Conservation (phyloP, 306 rosid species). For the Delonix regia region DNA sequence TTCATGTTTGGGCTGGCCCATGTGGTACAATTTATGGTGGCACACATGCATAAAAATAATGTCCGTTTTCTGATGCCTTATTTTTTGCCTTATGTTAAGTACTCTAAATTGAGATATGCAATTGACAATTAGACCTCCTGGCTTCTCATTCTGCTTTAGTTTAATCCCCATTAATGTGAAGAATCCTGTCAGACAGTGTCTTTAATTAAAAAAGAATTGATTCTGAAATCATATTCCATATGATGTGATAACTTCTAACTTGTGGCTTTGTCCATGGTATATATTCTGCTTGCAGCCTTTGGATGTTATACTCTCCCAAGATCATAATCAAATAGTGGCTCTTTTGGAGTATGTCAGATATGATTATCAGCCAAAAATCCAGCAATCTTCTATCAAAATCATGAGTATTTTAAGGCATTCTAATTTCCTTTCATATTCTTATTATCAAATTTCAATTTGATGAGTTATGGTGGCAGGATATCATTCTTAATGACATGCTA, state of each 20-base stretch:
- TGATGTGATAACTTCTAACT: constrained; percentile 1
- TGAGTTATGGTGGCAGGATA: constrained; percentile 16
- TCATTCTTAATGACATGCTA: constrained; percentile 24
- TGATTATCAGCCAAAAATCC: constrained; percentile 87
- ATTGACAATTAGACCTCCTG: neutral
- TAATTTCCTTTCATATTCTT: constrained; percentile 37
- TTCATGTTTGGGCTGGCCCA: neutral
- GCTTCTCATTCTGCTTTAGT: neutral
- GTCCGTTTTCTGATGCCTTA: neutral
- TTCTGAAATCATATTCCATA: constrained; percentile 9
- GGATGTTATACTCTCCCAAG: constrained; percentile 94
- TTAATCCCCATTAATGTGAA: neutral
- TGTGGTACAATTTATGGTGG: neutral
- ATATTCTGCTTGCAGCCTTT: constrained; percentile 71
- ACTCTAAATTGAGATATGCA: neutral
- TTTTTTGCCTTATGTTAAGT: neutral
- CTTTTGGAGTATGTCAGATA: constrained; percentile 95
- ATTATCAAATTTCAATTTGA: constrained; percentile 24
- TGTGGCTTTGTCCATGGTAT: constrained; percentile 8
- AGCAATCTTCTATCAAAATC: constrained; percentile 88
- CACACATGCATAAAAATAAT: neutral
- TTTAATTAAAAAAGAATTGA: neutral
- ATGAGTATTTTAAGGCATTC: constrained; percentile 88
- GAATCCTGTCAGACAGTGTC: neutral
- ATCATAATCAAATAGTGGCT: constrained; percentile 87